phyloP scores from a whole-genome alignment of 208 protist genomes.

The Acanthamoeba comandoni region DNA sequence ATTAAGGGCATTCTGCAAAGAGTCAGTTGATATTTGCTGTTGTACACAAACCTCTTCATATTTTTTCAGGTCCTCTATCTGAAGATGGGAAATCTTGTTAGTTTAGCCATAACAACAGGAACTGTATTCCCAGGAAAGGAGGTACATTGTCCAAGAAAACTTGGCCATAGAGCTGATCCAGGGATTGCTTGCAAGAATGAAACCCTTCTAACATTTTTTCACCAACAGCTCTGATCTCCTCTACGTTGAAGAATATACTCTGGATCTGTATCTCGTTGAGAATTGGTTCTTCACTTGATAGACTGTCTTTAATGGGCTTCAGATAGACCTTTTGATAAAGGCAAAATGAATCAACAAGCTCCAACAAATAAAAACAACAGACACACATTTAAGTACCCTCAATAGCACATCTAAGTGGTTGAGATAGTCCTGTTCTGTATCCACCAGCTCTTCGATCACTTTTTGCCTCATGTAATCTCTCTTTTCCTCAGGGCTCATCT shows the following conservation, averaged over 20 bases:
- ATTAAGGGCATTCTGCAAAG: slow-evolving; percentile 31
- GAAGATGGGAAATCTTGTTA: neutral
- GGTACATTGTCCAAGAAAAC: slow-evolving; percentile 37
- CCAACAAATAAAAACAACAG: neutral
- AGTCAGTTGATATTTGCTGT: slow-evolving; percentile 24
- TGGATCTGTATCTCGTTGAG: slow-evolving; percentile 21
- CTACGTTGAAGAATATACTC: slow-evolving; percentile 33
- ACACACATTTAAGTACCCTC: neutral
- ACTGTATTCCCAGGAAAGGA: too few species aligned
- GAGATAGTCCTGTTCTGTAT: slow-evolving; percentile 29
- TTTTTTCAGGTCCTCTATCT: slow-evolving; percentile 34
- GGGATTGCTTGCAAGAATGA: neutral
- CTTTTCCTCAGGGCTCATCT: slow-evolving; percentile 46
- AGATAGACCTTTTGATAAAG: neutral
- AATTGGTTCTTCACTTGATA: neutral
- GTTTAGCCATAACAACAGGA: too few species aligned
- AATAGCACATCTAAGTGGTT: slow-evolving; percentile 11
- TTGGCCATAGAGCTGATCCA: slow-evolving; percentile 5
- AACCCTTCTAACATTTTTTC: slow-evolving; percentile 1
- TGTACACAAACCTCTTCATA: slow-evolving; percentile 59
- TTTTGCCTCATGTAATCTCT: neutral
- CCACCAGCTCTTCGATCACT: slow-evolving; percentile 26
- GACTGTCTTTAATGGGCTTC: neutral
- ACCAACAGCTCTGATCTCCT: neutral
- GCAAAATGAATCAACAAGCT: neutral